Evolutionary conservation across 495 filamentous ascomycete genomes (phyloP), one percentile per base, ranked within the genome.

Genomic region (Cercophora scortea): DNA sequence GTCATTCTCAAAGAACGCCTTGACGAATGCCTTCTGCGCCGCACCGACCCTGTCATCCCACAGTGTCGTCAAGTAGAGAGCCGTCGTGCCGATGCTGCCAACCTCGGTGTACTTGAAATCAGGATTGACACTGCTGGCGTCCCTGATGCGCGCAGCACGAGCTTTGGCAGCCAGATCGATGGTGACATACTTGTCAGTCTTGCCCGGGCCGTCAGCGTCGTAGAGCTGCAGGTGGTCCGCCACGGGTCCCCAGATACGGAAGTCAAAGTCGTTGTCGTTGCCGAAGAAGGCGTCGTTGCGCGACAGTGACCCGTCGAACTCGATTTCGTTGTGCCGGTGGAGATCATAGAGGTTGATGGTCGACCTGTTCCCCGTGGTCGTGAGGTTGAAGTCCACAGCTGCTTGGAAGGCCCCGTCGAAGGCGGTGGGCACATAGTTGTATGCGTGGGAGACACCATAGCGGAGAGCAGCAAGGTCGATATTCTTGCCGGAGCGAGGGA

Each of bases 401-500:
- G 50, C 50, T 5, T 56, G 8, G 42, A 70, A 68, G 6, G 53
- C 54, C 1, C 0, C 13, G 53, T 70, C 65, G 32, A 68, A 55
- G 0, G 57, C 42, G n/a, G 45, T 42, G 3, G 52, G 45, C 0
- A 52, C 59, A 17, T 57, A 49, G 46, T 71, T 62, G 52, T 62
- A 62, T 4, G 57, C 63, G 10, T 36, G 40, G 0, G 47, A 41
- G 0, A 64, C 49, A 1, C 50, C 67, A 0, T 17, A 33, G 15
- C 61, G 55, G 7, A 60, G 18, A 10, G 53, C 49, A 15, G 52
- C 56, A 32, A 64, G 34, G 50, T 57, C 59, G 25, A 65, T 64
- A 6, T 63, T 51, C n/a, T 66, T 58, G 25, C 81, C 79, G 52
- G 74, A 70, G 45, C 67, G 79, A 8, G 77, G 71, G 18, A 83